phyloP scores from a whole-genome alignment of 768 basidiomycete species.

The Terana coerulea region DNA sequence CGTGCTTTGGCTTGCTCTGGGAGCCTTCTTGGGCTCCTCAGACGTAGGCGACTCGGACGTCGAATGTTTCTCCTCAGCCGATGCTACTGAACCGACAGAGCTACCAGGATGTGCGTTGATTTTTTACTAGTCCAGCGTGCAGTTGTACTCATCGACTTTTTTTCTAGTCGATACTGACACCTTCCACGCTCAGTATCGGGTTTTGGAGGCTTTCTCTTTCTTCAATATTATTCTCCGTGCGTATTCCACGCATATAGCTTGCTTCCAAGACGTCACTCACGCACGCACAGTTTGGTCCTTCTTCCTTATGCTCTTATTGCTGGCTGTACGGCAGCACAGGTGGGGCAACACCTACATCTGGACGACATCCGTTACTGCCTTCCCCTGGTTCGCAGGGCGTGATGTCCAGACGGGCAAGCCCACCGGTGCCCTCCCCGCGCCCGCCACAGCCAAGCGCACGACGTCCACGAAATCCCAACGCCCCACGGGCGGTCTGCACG shows the following conservation, averaged over 20 bases:
- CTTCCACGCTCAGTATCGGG: constrained; percentile 86
- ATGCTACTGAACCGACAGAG: constrained; percentile 48
- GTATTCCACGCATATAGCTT: constrained; percentile 29
- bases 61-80: constrained; percentile 70
- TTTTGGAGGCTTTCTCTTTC: constrained; percentile 74
- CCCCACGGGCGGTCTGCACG: background rate
- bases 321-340: constrained; percentile 40
- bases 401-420: constrained; percentile 33
- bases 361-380: constrained; percentile 65
- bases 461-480: background rate
- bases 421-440: constrained; percentile 42
- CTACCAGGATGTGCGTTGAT: constrained; percentile 64
- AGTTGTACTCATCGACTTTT: constrained; percentile 1
- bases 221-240: constrained; percentile 71
- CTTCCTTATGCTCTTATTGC: constrained; percentile 40
- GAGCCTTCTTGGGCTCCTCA: constrained; percentile 68
- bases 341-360: constrained; percentile 52
- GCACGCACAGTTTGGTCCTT: constrained; percentile 41
- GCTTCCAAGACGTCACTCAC: constrained; percentile 11
- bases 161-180: constrained; percentile 73
- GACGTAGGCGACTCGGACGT: constrained; percentile 77
- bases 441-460: constrained; percentile 30
- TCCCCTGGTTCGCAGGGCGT: constrained; percentile 59
- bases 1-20: constrained; percentile 80
- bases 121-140: background rate